Evolutionary conservation across 768 basidiomycete species (phyloP).

Genomic region (Rhizopogon sp.): DNA sequence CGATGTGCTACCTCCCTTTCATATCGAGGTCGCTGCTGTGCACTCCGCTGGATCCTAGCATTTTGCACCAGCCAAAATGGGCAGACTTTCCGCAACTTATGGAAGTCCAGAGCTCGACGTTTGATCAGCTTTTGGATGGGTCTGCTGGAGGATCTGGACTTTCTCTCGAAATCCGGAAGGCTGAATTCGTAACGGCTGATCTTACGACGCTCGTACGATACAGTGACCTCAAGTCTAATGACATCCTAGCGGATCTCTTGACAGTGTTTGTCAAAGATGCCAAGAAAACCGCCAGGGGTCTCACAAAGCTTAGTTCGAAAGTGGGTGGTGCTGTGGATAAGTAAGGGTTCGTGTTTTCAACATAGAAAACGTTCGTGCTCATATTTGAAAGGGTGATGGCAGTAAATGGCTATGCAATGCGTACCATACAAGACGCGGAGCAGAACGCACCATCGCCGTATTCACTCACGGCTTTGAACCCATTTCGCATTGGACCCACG

Average conservation of each 20-base stretch:
- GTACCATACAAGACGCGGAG: conserved; percentile 41
- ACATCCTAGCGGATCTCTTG: conserved; percentile 49
- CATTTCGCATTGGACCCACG: conserved; percentile 30
- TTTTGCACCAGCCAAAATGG: conserved; percentile 28
- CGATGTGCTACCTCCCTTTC: conserved; percentile 60
- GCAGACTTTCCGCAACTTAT: conserved; percentile 61
- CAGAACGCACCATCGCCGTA: conserved; percentile 22
- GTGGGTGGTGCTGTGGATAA: conserved; percentile 72
- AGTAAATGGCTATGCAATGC: conserved; percentile 66
- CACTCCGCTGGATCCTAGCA: conserved; percentile 5
- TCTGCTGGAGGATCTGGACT: conserved; percentile 54
- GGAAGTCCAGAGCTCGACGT: conserved; percentile 53
- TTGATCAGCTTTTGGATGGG: conserved; percentile 59
- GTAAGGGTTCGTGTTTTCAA: conserved; percentile 33
- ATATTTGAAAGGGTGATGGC: conserved; percentile 17
- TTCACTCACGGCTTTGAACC: conserved; percentile 32
- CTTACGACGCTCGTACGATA: conserved; percentile 55
- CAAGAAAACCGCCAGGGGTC: conserved; percentile 49
- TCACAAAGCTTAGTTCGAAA: conserved; percentile 60
- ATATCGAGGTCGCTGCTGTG: conserved; percentile 48
- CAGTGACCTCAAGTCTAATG: conserved; percentile 58
- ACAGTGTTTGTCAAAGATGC: conserved; percentile 56
- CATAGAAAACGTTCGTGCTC: not conserved
- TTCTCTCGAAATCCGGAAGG: conserved; percentile 66
- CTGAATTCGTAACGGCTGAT: conserved; percentile 73